Evolutionary conservation across 208 protist species (phyloP), one percentile per base, ranked within the genome.

Genomic region (Trypanosoma grayi): DNA sequence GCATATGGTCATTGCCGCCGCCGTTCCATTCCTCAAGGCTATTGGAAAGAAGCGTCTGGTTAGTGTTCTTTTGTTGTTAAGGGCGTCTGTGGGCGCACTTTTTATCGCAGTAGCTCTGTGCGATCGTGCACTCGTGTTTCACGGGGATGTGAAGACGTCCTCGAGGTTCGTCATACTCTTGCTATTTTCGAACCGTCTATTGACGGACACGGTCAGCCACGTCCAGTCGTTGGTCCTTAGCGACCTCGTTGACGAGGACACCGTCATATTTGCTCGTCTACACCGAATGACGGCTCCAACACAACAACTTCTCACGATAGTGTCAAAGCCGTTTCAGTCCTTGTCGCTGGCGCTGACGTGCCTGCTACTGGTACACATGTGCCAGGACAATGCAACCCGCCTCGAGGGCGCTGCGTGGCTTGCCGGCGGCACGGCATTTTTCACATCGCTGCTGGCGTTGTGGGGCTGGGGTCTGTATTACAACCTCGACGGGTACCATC

Each of bases 401-500:
- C 45, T 70, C 5, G 44, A 61, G 30, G 55, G 57, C 6, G 65
- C 73, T 20, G 60, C 86, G 22, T 39, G 34, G 0, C 34, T 75
- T 22, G 37, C 78, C 40, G 70, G 77, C 8, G 14, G 48, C 11
- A 52, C 74, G 14, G 73, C 60, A 33, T 44, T 77, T 1, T 47
- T 54, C 0, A 55, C 58, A 18, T 63, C 75, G 11, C 20, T 71
- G 28, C 6, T 55, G 27, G 73, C 66, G 62, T 33, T 73, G 2
- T 47, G 51, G 13, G 52, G 74, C 9, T 93, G 87, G 83, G 28
- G 45, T 7, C 55, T 61, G 0, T 63, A 60, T 28, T 93, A 93
- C 73, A 86, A 80, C 37, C 53, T 93, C 2, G 76, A 86, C 0
- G 87, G 81, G 7, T 73, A 64, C 16, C 79, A 93, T 57, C 50